phyloP scores from a whole-genome alignment of 2,329 filamentous ascomycete species.

The Alternaria brassicae region DNA sequence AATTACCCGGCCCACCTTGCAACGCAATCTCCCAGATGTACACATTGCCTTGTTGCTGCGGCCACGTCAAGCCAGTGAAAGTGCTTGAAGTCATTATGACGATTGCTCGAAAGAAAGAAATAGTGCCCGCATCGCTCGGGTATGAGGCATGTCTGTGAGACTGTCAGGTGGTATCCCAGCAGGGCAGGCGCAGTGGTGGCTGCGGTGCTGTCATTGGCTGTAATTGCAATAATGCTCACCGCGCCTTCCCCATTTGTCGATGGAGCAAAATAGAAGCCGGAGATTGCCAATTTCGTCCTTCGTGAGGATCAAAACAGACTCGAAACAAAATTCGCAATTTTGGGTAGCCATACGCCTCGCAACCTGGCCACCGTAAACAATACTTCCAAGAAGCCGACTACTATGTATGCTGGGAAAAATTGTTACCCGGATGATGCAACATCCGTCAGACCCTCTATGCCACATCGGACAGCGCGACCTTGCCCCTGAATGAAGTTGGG shows the following conservation, averaged over 20 bases:
- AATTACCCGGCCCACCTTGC: conserved; percentile 14
- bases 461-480: background rate
- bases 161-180: conserved; percentile 5
- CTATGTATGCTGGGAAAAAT: background rate
- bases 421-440: background rate
- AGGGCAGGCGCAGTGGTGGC: conserved; percentile 18
- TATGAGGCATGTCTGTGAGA: conserved; percentile 11
- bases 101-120: conserved; percentile 8
- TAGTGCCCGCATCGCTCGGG: conserved; percentile 10
- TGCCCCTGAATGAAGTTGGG: conserved; percentile 3
- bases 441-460: background rate
- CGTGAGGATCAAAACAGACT: conserved; percentile 15
- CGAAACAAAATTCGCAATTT: conserved; percentile 24
- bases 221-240: background rate
- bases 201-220: conserved; percentile 14
- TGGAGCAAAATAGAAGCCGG: conserved; percentile 4
- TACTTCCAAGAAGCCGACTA: conserved; percentile 3
- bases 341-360: conserved; percentile 8
- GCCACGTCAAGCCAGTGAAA: conserved; percentile 15
- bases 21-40: conserved; percentile 13
- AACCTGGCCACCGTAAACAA: conserved; percentile 14
- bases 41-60: conserved; percentile 2
- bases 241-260: conserved; percentile 8
- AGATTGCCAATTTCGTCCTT: conserved; percentile 23
- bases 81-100: conserved; percentile 3